phyloP scores from a whole-genome alignment of 106 monocot genomes.

The Ottelia alismoides region DNA sequence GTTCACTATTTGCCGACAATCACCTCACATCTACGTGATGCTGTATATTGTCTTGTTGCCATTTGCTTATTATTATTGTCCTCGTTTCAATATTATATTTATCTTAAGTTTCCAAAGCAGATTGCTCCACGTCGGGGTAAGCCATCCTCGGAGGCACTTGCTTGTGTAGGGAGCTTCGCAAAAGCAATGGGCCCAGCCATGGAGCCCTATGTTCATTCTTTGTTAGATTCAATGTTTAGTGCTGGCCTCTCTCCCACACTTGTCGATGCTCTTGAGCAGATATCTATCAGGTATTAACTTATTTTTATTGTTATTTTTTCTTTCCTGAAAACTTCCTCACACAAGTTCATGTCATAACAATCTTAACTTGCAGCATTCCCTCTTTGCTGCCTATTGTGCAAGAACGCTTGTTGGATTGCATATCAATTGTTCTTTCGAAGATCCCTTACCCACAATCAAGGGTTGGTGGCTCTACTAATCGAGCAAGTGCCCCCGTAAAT shows the following conservation, averaged over 20 bases:
- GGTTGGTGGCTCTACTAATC: constrained; percentile 16
- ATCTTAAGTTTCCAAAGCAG: constrained; percentile 14
- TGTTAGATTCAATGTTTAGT: constrained; percentile 80
- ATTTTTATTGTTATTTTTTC: constrained; percentile 3
- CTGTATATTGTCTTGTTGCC: constrained; percentile 38
- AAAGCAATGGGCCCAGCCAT: constrained; percentile 78
- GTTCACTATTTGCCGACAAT: constrained; percentile 78
- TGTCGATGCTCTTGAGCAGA: constrained; percentile 70
- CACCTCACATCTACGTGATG: constrained; percentile 69
- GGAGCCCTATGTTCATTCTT: constrained; percentile 81
- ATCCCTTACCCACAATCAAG: constrained; percentile 42
- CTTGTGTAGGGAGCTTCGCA: constrained; percentile 92
- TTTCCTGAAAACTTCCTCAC: no score
- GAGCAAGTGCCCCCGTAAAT: constrained; percentile 26
- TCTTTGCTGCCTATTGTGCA: constrained; percentile 77
- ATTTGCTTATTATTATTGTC: constrained; percentile 2
- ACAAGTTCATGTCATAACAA: no score
- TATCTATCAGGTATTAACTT: constrained; percentile 81
- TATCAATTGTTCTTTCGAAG: constrained; percentile 68
- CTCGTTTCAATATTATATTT: no score
- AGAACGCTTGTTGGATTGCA: constrained; percentile 79
- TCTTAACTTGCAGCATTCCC: constrained; percentile 57
- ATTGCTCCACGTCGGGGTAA: constrained; percentile 94
- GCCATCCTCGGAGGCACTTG: constrained; percentile 84
- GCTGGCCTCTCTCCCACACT: constrained; percentile 69